Evolutionary conservation across 306 rosid genomes (phyloP).

Genomic region (Coriaria nepalensis): DNA sequence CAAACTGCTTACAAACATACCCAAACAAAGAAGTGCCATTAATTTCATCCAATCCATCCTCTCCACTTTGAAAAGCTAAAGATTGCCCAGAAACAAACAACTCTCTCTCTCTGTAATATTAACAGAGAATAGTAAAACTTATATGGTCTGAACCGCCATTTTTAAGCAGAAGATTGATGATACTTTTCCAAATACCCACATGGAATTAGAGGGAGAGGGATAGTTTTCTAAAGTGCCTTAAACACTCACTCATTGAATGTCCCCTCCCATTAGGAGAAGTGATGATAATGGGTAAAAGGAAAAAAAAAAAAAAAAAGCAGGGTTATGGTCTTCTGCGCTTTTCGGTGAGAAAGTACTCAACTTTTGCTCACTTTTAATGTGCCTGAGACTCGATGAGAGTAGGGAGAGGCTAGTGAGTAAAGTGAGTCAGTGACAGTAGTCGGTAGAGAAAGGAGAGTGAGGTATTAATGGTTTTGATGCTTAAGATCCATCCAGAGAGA

Average conservation of each 20-base stretch:
- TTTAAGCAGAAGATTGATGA: constrained; percentile 9
- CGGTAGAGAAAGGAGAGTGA: constrained; percentile 3
- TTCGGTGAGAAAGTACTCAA: constrained; percentile 18
- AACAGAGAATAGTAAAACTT: not conserved
- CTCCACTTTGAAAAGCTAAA: constrained; percentile 35
- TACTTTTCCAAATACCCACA: constrained; percentile 9
- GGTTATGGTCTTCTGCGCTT: constrained; percentile 20
- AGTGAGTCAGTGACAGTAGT: not conserved
- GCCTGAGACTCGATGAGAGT: not conserved
- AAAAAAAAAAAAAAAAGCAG: not conserved
- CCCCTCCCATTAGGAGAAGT: constrained; percentile 12
- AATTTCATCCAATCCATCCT: constrained; percentile 23
- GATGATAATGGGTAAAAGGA: constrained; percentile 25
- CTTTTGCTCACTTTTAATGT: constrained; percentile 21
- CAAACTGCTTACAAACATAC: constrained; percentile 25
- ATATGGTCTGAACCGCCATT: not conserved
- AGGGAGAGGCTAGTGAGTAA: constrained; percentile 6
- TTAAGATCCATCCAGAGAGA: constrained; percentile 16
- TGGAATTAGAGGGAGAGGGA: constrained; percentile 1
- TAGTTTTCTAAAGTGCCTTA: constrained; percentile 18
- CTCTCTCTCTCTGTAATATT: not conserved
- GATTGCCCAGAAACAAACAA: not conserved
- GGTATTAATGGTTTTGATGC: constrained; percentile 21
- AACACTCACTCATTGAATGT: constrained; percentile 4
- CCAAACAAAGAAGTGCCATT: constrained; percentile 29